A percentile compares a stretch with the other conserved stretches of the same genome.
phyloP scores from a whole-genome alignment of 208 protist genomes.

The Acanthamoeba healyi region DNA sequence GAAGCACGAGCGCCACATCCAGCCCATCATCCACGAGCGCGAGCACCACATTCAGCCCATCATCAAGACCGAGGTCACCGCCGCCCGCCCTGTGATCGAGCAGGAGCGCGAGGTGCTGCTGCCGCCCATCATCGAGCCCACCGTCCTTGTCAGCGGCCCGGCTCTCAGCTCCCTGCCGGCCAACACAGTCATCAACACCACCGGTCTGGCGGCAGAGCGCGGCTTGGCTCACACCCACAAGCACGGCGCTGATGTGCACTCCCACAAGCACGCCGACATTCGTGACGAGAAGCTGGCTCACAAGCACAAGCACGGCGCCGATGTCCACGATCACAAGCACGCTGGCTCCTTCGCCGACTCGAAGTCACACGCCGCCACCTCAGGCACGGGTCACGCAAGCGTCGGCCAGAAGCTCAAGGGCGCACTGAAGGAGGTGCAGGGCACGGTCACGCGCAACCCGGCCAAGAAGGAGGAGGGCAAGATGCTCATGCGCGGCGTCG shows the following conservation, averaged over 20 bases:
- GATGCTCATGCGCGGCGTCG: conserved; percentile 10
- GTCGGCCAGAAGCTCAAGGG: conserved; percentile 23
- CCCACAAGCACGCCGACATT: background rate
- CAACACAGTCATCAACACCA: background rate
- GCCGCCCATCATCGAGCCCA: conserved; percentile 32
- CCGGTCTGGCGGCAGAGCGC: background rate
- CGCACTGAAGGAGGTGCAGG: conserved; percentile 20
- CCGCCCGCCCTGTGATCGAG: background rate
- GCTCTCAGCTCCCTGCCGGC: background rate
- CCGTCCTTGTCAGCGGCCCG: background rate
- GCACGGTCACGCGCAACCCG: conserved; percentile 18
- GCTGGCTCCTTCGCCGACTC: background rate
- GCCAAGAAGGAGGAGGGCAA: conserved; percentile 51
- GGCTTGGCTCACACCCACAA: background rate
- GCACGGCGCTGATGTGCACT: background rate
- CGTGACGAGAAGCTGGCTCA: background rate
- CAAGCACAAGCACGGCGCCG: background rate
- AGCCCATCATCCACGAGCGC: conserved; percentile 46
- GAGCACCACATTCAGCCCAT: conserved; percentile 50
- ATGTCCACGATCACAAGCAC: background rate
- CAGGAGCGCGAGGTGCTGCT: background rate
- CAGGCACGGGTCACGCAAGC: background rate
- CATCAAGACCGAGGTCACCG: conserved; percentile 23
- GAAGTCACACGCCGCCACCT: background rate
- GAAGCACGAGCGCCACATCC: conserved; percentile 24